These are phyloP conservation scores for Cylindrotheca fusiformis DNA, from an alignment of 108 stramenopile species.

Conservation along the genomic window DNA sequence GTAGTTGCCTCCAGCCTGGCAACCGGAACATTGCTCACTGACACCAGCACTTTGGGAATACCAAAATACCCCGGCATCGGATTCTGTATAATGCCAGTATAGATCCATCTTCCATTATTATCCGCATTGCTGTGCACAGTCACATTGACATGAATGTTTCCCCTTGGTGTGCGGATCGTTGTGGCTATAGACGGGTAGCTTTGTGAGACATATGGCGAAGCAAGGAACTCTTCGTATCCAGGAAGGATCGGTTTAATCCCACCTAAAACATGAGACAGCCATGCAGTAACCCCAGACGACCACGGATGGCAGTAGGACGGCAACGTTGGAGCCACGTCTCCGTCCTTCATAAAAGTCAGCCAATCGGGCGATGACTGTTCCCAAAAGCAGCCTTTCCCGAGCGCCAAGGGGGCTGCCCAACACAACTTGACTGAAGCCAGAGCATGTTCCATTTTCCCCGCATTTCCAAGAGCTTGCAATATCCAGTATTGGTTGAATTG, in stretches of 20 bases:
- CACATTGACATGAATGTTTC: conserved; percentile 26
- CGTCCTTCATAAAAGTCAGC: conserved; percentile 26
- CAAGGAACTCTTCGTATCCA: conserved; percentile 27
- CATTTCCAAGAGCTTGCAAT: conserved; percentile 34
- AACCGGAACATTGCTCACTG: background rate
- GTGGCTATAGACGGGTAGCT: conserved; percentile 18
- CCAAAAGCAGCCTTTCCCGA: conserved; percentile 44
- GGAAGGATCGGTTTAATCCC: conserved; percentile 28
- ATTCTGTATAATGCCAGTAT: background rate
- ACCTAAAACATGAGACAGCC: conserved; percentile 27
- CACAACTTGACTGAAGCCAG: conserved; percentile 34
- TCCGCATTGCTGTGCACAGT: background rate
- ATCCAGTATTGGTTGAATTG: conserved; percentile 52
- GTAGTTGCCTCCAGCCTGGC: background rate
- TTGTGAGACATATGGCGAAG: conserved; percentile 26
- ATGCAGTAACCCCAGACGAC: conserved; percentile 41
- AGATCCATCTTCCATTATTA: background rate
- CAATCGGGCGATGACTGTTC: conserved; percentile 38
- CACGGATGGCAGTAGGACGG: conserved; percentile 50
- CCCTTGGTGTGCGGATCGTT: conserved; percentile 23
- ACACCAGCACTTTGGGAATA: background rate
- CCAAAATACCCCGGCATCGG: background rate
- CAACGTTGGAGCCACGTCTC: conserved; percentile 28
- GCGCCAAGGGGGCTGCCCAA: conserved; percentile 35
- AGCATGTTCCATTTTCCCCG: conserved; percentile 32